phyloP scores from a whole-genome alignment of 169 alveolate genomes.

The Plasmodium chabaudi region DNA sequence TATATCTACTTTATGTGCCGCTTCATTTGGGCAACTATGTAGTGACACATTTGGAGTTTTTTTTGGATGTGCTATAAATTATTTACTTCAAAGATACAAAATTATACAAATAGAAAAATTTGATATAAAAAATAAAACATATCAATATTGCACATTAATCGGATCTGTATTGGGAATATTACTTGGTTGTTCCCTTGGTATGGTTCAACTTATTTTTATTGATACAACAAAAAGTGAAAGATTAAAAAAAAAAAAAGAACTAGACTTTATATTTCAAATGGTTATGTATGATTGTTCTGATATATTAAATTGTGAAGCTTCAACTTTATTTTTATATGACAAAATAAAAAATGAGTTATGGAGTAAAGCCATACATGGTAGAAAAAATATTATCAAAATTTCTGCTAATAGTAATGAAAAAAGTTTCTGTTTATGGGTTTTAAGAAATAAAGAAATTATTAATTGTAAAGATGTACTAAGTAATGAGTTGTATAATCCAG shows the following conservation, averaged over 20 bases:
- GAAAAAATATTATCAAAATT: slow-evolving; percentile 61
- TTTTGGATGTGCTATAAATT: slow-evolving; percentile 52
- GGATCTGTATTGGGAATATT: slow-evolving; percentile 62
- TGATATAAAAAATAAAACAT: slow-evolving; percentile 59
- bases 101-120: slow-evolving; percentile 39
- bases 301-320: slow-evolving; percentile 60
- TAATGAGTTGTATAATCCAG: slow-evolving; percentile 54
- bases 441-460: slow-evolving; percentile 64
- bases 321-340: slow-evolving; percentile 58
- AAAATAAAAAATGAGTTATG: slow-evolving; percentile 67
- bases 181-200: slow-evolving; percentile 59
- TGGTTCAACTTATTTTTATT: slow-evolving; percentile 52
- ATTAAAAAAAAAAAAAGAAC: slow-evolving; percentile 57
- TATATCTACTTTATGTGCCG: slow-evolving; percentile 68
- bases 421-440: slow-evolving; percentile 71
- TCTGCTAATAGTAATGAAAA: slow-evolving; percentile 66
- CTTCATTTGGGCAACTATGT: slow-evolving; percentile 65
- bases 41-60: slow-evolving; percentile 68
- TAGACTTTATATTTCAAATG: slow-evolving; percentile 70
- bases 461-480: slow-evolving; percentile 61
- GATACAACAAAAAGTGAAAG: slow-evolving; percentile 72
- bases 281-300: slow-evolving; percentile 75
- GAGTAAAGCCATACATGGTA: slow-evolving; percentile 75
- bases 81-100: slow-evolving; percentile 50
- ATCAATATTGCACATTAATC: slow-evolving; percentile 53